Percentiles rank a stretch among this genome's conserved stretches.
phyloP scores from a whole-genome alignment of 179 eudicot genomes.

The Spergularia azorica region DNA sequence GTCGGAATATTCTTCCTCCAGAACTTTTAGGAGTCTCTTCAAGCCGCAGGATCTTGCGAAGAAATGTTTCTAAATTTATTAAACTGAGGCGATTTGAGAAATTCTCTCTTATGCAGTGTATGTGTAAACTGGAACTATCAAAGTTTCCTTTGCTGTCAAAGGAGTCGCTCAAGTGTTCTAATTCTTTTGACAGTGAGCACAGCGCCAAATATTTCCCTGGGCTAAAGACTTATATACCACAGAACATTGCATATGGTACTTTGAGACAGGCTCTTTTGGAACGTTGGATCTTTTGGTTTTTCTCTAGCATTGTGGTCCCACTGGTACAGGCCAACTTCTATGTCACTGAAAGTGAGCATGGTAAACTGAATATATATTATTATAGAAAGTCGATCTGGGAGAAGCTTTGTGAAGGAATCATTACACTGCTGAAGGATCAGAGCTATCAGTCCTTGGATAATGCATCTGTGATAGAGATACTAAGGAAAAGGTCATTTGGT shows the following conservation, averaged over 20 bases:
- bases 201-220: conserved; percentile 17
- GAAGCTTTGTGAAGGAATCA: conserved; percentile 44
- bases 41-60: conserved; percentile 60
- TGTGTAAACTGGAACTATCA: conserved; percentile 57
- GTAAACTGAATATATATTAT: conserved; percentile 66
- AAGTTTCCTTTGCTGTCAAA: conserved; percentile 62
- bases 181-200: conserved; percentile 14
- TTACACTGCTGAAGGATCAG: conserved; percentile 34
- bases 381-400: conserved; percentile 68
- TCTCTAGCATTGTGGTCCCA: conserved; percentile 61
- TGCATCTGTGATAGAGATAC: conserved; percentile 39
- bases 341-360: conserved; percentile 82
- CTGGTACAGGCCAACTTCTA: conserved; percentile 79
- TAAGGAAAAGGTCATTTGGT: conserved; percentile 68
- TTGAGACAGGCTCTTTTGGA: conserved; percentile 49
- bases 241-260: conserved; percentile 17
- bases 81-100: conserved; percentile 68
- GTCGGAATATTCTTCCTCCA: conserved; percentile 69
- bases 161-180: conserved; percentile 33
- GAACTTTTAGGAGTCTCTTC: conserved; percentile 63
- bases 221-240: background rate
- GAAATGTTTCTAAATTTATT: conserved; percentile 65
- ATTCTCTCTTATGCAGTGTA: conserved; percentile 63
- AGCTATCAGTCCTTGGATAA: conserved; percentile 45
- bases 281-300: conserved; percentile 85